These are phyloP conservation scores for Tephrocybe sp. DNA, from an alignment of 768 basidiomycete genomes.

Conservation along the genomic window DNA sequence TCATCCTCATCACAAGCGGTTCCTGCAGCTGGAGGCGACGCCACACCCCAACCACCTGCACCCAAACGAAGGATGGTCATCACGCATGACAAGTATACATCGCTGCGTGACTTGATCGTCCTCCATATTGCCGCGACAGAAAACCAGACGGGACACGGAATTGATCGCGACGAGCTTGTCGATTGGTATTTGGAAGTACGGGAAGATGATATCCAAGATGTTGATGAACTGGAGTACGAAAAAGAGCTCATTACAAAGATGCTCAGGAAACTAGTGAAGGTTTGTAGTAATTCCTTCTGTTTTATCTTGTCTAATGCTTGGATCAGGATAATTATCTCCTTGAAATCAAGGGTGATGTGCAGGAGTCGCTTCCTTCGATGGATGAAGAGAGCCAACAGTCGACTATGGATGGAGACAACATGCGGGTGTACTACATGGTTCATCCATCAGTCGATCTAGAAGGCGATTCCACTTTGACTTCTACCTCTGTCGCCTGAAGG, in stretches of 20 bases:
- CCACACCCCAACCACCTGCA: slow-evolving; percentile 37
- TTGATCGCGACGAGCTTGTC: slow-evolving; percentile 88
- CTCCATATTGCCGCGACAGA: slow-evolving; percentile 79
- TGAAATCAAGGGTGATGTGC: slow-evolving; percentile 79
- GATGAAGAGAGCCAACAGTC: slow-evolving; percentile 58
- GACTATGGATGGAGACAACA: slow-evolving; percentile 50
- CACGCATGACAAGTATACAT: slow-evolving; percentile 93
- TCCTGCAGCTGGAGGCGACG: slow-evolving; percentile 33
- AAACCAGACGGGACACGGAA: slow-evolving; percentile 66
- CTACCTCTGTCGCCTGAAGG: slow-evolving; percentile 19
- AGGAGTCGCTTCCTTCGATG: slow-evolving; percentile 70
- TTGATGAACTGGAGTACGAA: slow-evolving; percentile 89
- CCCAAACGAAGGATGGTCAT: slow-evolving; percentile 83
- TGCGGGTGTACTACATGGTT: slow-evolving; percentile 84
- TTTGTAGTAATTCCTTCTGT: slow-evolving; percentile 27
- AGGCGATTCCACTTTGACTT: slow-evolving; percentile 39
- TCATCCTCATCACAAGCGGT: slow-evolving; percentile 40
- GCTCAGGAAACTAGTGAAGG: slow-evolving; percentile 88
- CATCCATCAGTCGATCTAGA: slow-evolving; percentile 86
- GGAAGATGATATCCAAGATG: slow-evolving; percentile 77
- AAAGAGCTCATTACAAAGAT: slow-evolving; percentile 89
- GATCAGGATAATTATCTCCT: slow-evolving; percentile 82
- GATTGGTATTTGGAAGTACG: slow-evolving; percentile 95
- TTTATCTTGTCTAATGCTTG: slow-evolving; percentile 1
- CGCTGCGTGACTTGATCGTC: slow-evolving; percentile 85